Conservation (phyloP, 148 eudicot genomes). For the Rhododendron ferrugineum region DNA sequence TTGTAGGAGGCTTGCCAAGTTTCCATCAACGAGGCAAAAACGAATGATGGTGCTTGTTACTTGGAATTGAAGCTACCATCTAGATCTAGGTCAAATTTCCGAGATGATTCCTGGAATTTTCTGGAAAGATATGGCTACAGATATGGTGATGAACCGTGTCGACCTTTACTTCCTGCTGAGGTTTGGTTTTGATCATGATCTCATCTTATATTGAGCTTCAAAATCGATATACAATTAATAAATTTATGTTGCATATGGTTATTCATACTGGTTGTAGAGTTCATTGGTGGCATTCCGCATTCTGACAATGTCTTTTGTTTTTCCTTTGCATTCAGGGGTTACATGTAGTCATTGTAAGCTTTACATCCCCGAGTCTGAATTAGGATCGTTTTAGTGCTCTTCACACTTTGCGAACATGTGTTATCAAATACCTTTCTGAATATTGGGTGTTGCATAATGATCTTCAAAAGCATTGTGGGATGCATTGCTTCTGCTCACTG, state of each 20-base stretch:
- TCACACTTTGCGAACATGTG: background rate
- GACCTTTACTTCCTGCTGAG: slow-evolving; percentile 88
- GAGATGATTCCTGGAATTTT: slow-evolving; percentile 60
- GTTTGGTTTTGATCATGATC: slow-evolving; percentile 25
- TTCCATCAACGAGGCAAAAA: slow-evolving; percentile 53
- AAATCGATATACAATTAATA: too few species aligned
- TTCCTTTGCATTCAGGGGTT: background rate
- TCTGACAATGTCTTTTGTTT: background rate
- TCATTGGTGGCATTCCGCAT: background rate
- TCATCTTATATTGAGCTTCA: background rate
- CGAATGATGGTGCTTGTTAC: slow-evolving; percentile 59
- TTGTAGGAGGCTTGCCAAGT: slow-evolving; percentile 68
- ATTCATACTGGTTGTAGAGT: background rate
- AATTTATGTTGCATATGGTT: background rate
- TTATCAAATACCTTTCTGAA: background rate
- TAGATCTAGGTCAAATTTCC: slow-evolving; percentile 35
- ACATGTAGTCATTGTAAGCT: background rate
- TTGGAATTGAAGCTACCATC: slow-evolving; percentile 61
- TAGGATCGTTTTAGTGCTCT: background rate
- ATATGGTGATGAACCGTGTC: slow-evolving; percentile 49
- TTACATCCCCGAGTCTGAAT: background rate
- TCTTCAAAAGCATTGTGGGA: background rate
- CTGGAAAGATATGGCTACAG: slow-evolving; percentile 71
- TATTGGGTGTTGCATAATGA: background rate
- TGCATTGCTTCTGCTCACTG: background rate